Conservation (phyloP, 352 stramenopile species). For the Pythium periplocum region DNA sequence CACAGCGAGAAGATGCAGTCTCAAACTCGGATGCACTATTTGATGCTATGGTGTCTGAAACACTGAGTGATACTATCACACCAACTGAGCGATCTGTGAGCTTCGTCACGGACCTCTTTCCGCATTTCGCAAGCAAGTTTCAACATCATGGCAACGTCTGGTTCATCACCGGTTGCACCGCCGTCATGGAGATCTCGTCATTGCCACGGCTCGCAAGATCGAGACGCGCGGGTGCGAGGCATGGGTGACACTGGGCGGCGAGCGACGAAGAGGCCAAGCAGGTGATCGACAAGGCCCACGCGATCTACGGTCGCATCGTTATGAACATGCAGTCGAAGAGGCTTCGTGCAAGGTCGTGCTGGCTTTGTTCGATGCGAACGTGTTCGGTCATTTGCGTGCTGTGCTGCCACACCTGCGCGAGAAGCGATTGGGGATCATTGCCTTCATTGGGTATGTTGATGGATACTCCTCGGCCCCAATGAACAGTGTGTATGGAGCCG, state of each 20-base stretch:
- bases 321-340: slow-evolving; percentile 11
- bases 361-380: slow-evolving; percentile 37
- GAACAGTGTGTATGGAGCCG: slow-evolving; percentile 29
- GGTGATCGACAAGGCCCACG: background rate
- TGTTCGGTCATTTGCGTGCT: slow-evolving; percentile 34
- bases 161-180: slow-evolving; percentile 12
- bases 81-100: too few relatives aligned
- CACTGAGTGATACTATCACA: too few relatives aligned
- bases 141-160: slow-evolving; percentile 2
- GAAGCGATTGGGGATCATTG: slow-evolving; percentile 28
- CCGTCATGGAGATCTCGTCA: slow-evolving; percentile 5
- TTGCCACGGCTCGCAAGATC: slow-evolving; percentile 8
- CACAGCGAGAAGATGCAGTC: too few relatives aligned
- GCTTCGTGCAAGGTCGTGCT: slow-evolving; percentile 26
- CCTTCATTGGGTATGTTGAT: slow-evolving; percentile 33
- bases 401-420: slow-evolving; percentile 36
- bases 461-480: slow-evolving; percentile 23
- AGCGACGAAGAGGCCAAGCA: background rate
- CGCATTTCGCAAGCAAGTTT: too few relatives aligned
- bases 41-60: too few relatives aligned
- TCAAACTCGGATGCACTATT: too few relatives aligned
- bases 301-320: slow-evolving; percentile 8
- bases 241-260: background rate
- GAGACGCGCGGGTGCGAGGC: background rate
- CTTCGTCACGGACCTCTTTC: too few relatives aligned